Percentiles rank a stretch among this genome's conserved stretches.
These are phyloP conservation scores for Blastocystis sp. DNA, from an alignment of 352 stramenopile genomes.

Conservation along the genomic window DNA sequence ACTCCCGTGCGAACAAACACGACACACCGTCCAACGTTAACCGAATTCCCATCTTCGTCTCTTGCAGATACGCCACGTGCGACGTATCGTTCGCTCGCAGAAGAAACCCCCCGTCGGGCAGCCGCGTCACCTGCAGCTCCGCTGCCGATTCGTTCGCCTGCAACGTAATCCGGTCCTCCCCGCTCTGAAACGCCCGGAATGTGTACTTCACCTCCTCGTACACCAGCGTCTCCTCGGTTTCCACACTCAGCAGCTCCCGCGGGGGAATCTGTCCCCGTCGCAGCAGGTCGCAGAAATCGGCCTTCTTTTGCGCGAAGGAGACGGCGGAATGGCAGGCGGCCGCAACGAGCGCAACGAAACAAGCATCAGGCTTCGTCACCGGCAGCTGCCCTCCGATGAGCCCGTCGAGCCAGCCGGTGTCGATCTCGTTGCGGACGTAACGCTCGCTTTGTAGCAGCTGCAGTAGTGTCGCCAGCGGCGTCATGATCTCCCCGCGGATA, in stretches of 20 bases:
- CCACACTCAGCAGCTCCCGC: conserved; percentile 71
- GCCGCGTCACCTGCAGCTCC: conserved; percentile 81
- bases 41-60: conserved; percentile 74
- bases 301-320: conserved; percentile 67
- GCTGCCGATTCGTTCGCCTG: conserved; percentile 74
- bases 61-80: conserved; percentile 88
- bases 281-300: conserved; percentile 71
- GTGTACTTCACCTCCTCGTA: conserved; percentile 97
- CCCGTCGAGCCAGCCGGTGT: conserved; percentile 94
- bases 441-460: conserved; percentile 96
- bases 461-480: conserved; percentile 96
- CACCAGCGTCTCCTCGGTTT: conserved; percentile 86
- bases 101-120: conserved; percentile 93
- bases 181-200: conserved; percentile 76
- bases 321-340: conserved; percentile 73
- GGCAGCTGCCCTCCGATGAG: conserved; percentile 85
- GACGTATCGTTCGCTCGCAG: conserved; percentile 87
- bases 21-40: conserved; percentile 85
- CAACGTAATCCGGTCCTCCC: conserved; percentile 79
- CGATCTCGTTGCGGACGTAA: conserved; percentile 94
- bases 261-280: conserved; percentile 76
- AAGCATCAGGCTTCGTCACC: conserved; percentile 62
- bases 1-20: conserved; percentile 94
- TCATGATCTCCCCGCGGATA: conserved; percentile 98
- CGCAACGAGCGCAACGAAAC: conserved; percentile 72